These are phyloP conservation scores for Phytopythium vexans DNA, from an alignment of 352 stramenopile genomes.

Conservation along the genomic window DNA sequence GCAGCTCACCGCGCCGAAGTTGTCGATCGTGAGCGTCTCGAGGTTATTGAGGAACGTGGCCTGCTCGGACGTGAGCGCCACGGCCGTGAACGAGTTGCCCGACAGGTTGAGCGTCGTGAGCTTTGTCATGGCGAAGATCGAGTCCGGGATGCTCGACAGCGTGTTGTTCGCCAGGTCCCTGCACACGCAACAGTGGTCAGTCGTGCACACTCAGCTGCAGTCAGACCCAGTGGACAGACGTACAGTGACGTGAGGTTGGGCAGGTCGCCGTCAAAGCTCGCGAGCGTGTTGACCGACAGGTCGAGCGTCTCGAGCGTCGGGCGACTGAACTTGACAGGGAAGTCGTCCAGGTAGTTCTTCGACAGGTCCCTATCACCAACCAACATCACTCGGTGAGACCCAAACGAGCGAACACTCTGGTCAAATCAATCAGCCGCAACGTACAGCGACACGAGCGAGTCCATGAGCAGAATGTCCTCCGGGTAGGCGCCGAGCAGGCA, in stretches of 20 bases:
- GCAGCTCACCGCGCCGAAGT: slow-evolving; percentile 15
- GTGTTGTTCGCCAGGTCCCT: slow-evolving; percentile 57
- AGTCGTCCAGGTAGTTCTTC: slow-evolving; percentile 58
- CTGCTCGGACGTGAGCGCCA: slow-evolving; percentile 32
- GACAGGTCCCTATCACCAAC: slow-evolving; percentile 40
- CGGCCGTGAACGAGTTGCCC: slow-evolving; percentile 33
- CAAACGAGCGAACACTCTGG: neutral
- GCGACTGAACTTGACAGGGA: slow-evolving; percentile 38
- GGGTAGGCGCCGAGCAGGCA: slow-evolving; percentile 49
- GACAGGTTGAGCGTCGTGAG: slow-evolving; percentile 38
- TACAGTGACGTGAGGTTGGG: slow-evolving; percentile 42
- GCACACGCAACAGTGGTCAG: no score
- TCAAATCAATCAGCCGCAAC: slow-evolving; percentile 6
- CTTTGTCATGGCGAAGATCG: slow-evolving; percentile 38
- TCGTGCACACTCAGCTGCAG: neutral
- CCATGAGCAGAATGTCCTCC: slow-evolving; percentile 46
- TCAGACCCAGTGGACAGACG: slow-evolving; percentile 5
- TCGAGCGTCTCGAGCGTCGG: slow-evolving; percentile 40
- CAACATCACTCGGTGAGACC: neutral
- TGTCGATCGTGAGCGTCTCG: slow-evolving; percentile 26
- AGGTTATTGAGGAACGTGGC: slow-evolving; percentile 39
- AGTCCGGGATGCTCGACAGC: slow-evolving; percentile 32
- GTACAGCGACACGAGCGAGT: slow-evolving; percentile 41
- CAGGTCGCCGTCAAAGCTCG: slow-evolving; percentile 36
- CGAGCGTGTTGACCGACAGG: slow-evolving; percentile 48